Conservation (phyloP, 2,329 filamentous ascomycete genomes). For the Microdochium nivale region DNA sequence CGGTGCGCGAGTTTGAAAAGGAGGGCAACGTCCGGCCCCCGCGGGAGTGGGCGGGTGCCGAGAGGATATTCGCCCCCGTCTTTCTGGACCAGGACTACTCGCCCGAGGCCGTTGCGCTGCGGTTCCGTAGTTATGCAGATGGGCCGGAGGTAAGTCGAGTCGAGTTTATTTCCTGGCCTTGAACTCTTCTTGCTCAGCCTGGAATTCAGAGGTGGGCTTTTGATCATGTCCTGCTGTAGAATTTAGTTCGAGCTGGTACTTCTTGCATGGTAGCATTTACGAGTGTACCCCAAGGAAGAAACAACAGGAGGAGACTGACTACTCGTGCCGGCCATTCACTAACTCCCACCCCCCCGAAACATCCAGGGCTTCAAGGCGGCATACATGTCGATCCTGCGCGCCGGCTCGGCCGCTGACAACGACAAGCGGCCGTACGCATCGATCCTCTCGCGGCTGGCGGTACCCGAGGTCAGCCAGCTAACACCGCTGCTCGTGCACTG, state of each 20-base stretch:
- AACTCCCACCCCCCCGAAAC: not conserved
- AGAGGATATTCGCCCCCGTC: constrained; percentile 50
- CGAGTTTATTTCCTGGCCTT: too few relatives aligned
- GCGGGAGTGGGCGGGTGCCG: constrained; percentile 30
- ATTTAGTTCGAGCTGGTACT: too few relatives aligned
- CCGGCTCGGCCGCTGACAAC: constrained; percentile 6
- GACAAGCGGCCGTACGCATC: constrained; percentile 5
- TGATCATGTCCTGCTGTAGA: too few relatives aligned
- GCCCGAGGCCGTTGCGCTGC: constrained; percentile 46
- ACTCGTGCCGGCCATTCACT: too few relatives aligned
- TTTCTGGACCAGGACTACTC: constrained; percentile 48
- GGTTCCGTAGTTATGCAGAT: constrained; percentile 46
- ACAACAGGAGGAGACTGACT: too few relatives aligned
- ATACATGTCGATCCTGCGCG: constrained; percentile 8
- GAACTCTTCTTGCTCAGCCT: too few relatives aligned
- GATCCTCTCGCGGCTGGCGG: constrained; percentile 9
- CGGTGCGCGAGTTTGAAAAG: not conserved
- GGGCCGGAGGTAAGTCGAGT: constrained; percentile 25
- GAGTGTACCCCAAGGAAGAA: too few relatives aligned
- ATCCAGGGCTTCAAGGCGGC: constrained; percentile 8
- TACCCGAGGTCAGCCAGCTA: constrained; percentile 1
- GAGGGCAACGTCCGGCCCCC: constrained; percentile 12
- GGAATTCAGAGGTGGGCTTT: too few relatives aligned
- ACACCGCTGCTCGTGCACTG: constrained; percentile 55
- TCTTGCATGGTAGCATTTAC: too few relatives aligned